These are phyloP conservation scores for Phycomyces nitens DNA, from an alignment of 192 early-diverging fungal species.

Conservation along the genomic window DNA sequence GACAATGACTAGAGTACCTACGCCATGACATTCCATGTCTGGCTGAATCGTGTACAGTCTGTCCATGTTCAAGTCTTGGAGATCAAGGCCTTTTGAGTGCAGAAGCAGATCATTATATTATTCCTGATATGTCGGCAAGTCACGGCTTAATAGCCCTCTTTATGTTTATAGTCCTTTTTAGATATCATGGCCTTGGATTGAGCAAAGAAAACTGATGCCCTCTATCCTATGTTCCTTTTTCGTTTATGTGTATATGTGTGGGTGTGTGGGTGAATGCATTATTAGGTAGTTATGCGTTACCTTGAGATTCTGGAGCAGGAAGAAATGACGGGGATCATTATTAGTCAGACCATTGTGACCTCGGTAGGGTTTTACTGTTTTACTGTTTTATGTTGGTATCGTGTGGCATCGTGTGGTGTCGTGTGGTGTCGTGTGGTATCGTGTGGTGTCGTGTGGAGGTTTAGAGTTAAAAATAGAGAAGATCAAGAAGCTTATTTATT, in stretches of 20 bases:
- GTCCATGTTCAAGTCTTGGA: conserved; percentile 31
- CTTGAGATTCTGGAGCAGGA: conserved; percentile 67
- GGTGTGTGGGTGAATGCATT: not conserved
- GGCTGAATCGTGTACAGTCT: conserved; percentile 37
- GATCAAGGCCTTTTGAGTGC: conserved; percentile 37
- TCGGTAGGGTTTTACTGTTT: conserved; percentile 35
- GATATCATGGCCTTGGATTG: not conserved
- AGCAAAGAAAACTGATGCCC: not conserved
- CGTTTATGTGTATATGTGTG: no score
- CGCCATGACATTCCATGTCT: conserved; percentile 57
- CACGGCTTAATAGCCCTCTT: not conserved
- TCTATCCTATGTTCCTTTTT: not conserved
- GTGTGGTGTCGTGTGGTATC: not conserved
- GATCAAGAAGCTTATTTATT: not conserved
- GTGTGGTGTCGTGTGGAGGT: no score
- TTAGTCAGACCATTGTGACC: conserved; percentile 61
- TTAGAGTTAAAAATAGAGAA: no score
- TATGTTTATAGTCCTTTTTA: not conserved
- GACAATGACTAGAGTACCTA: conserved; percentile 43
- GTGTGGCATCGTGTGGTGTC: not conserved
- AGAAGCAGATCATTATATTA: conserved; percentile 41
- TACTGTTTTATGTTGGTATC: not conserved
- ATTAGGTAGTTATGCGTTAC: conserved; percentile 50
- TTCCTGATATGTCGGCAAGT: conserved; percentile 51
- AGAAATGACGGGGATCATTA: conserved; percentile 62